These are phyloP conservation scores for Aspergillus aculeatus DNA, from an alignment of 2,329 filamentous ascomycete species.

Conservation along the genomic window DNA sequence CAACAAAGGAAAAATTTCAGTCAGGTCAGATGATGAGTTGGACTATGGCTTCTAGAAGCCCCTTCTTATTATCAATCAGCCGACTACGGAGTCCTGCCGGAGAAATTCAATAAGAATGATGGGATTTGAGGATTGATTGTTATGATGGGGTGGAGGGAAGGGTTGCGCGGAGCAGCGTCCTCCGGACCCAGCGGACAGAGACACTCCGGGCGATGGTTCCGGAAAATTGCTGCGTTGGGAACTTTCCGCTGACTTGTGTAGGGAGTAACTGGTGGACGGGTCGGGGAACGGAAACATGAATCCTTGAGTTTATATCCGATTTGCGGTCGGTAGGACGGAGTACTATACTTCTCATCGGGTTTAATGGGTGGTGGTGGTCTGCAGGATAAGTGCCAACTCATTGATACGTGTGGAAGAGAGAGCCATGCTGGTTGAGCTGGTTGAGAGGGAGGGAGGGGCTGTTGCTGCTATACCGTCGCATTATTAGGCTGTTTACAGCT, in stretches of 20 bases:
- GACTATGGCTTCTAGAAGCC: not conserved
- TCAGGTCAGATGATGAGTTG: not conserved
- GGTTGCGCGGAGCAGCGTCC: conserved; percentile 9
- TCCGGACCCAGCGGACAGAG: conserved; percentile 8
- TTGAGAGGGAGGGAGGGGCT: too few species aligned
- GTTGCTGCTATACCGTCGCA: too few species aligned
- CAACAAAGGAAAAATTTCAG: not conserved
- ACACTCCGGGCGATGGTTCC: not conserved
- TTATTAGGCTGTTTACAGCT: too few species aligned
- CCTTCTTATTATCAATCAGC: not conserved
- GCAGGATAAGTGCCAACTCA: too few species aligned
- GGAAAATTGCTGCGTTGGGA: conserved; percentile 4
- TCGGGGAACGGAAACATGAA: not conserved
- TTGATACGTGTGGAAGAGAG: too few species aligned
- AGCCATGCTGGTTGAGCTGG: too few species aligned
- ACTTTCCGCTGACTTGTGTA: not conserved
- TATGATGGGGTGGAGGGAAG: not conserved
- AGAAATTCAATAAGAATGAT: not conserved
- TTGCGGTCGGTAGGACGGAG: too few species aligned
- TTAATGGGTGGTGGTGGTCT: too few species aligned
- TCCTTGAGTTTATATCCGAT: not conserved
- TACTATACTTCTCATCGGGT: too few species aligned
- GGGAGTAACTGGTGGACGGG: too few species aligned
- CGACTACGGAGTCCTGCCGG: not conserved
- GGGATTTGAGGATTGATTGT: not conserved